Percentiles rank a stretch among this genome's conserved stretches.
Conservation (phyloP, 1,139 yeast genomes). For the Kurtzmaniella natalensis region DNA sequence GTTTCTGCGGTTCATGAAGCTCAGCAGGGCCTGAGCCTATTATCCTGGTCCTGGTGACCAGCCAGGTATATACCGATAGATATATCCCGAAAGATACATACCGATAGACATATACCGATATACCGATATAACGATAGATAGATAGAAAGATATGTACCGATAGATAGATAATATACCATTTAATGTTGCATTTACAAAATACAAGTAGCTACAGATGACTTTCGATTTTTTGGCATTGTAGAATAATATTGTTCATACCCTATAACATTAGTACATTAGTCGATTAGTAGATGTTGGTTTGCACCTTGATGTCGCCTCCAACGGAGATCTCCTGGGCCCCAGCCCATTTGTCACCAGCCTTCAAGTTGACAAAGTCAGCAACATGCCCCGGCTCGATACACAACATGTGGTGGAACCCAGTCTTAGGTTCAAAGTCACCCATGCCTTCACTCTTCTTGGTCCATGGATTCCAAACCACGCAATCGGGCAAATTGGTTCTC, state of each 20-base stretch:
- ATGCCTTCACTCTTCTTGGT: constrained; percentile 68
- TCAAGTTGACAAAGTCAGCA: constrained; percentile 54
- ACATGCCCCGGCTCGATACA: constrained; percentile 95
- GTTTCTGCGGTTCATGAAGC: constrained; percentile 8
- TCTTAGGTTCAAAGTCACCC: constrained; percentile 84
- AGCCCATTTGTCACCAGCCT: constrained; percentile 67
- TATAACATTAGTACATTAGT: no score
- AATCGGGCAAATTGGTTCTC: constrained; percentile 70
- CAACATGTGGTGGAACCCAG: constrained; percentile 80
- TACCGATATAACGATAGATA: no score
- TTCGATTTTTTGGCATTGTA: no score
- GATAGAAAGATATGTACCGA: no score
- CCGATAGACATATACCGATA: no score
- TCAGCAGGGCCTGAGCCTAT: not conserved
- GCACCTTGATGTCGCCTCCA: constrained; percentile 44
- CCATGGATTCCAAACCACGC: constrained; percentile 99
- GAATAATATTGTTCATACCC: no score
- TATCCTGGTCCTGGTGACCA: constrained; percentile 1
- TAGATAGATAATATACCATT: no score
- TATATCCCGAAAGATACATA: no score
- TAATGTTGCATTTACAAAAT: no score
- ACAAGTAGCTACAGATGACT: no score
- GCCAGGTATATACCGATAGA: no score
- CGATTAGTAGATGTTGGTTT: constrained; percentile 36
- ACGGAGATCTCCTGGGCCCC: constrained; percentile 32